Evolutionary conservation across 2,329 filamentous ascomycete species (phyloP), one percentile per base, ranked within the genome.

Genomic region (Bertia moriformis): DNA sequence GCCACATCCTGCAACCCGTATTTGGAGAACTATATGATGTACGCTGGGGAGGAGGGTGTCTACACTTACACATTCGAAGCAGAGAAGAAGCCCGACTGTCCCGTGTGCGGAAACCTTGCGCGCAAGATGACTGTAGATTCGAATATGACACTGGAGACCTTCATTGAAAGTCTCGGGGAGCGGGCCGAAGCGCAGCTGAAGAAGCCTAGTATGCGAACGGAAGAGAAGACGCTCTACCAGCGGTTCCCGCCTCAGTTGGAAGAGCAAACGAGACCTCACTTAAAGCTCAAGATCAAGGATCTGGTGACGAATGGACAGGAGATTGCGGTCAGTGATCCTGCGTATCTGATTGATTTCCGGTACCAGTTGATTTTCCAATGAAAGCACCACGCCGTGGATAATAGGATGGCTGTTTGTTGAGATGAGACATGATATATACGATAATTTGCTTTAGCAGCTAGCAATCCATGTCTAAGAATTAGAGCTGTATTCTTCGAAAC

Each of bases 11-110:
- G 80, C 27, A 91, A 89, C 20, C 86, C 89, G 0, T 80, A 78
- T 45, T 67, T 98, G 14, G 81, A 81, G 41, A 93, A 94, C 57
- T 98, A 98, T 63, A 96, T 96, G 88, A 94, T 95, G 84, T 98
- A 98, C 59, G 94, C 86, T 12, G 91, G 93, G 37, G 88, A 96
- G 52, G 89, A 93, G 52, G 74, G 83, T 47, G 82, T 98, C 47
- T 98, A 98, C 64, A 98, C 91, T 0, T 95, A 94, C 59, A 98
- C 91, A 0, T 98, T 96, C 57, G 80, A 87, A 51, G 87, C 94
- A 51, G 82, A 95, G 61, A 85, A 83, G 65, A 96, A 95, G 58
- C 72, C 81, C 14, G 91, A 96, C 58, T 98, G 91, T 47, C 87
- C 91, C 2, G 91, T 96, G 4, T 98, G 91, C 53, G 88, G 89